Percentiles rank a stretch among this genome's conserved stretches.
Evolutionary conservation across 1,139 yeast genomes (phyloP).

Genomic region (Lodderomyces theae): DNA sequence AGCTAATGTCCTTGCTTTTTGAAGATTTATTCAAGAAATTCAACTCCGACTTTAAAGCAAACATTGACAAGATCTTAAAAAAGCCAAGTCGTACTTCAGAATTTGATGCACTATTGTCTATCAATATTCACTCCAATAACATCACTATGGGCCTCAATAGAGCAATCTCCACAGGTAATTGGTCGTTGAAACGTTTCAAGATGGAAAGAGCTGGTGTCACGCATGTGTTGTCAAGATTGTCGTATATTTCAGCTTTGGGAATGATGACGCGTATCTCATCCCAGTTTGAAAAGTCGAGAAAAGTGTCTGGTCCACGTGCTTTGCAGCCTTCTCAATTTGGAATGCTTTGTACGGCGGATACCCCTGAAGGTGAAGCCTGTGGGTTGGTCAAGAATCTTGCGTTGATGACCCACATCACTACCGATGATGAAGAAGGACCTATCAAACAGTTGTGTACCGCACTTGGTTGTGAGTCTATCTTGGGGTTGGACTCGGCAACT

Average conservation of each 20-base stretch:
- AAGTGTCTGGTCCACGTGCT: conserved; percentile 98
- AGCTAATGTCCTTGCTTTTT: conserved; percentile 86
- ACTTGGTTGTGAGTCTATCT: conserved; percentile 87
- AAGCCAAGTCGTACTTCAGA: conserved; percentile 95
- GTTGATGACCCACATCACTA: conserved; percentile 96
- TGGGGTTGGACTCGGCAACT: conserved; percentile 78
- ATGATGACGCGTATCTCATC: conserved; percentile 99
- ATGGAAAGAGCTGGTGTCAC: conserved; percentile 99
- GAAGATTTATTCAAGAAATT: conserved; percentile 97
- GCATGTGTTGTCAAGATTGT: conserved; percentile 85
- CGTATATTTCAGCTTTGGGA: conserved; percentile 93
- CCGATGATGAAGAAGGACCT: conserved; percentile 96
- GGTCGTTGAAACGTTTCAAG: conserved; percentile 98
- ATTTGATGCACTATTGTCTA: conserved; percentile 86
- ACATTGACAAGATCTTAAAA: conserved; percentile 87
- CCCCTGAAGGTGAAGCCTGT: conserved; percentile 99
- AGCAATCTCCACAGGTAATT: conserved; percentile 97
- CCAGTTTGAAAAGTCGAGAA: conserved; percentile 95
- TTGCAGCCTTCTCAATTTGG: conserved; percentile 98
- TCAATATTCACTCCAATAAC: conserved; percentile 86
- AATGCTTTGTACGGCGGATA: conserved; percentile 97
- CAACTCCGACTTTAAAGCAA: conserved; percentile 89
- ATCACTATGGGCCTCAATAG: conserved; percentile 93
- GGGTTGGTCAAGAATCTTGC: conserved; percentile 96
- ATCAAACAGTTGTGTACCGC: conserved; percentile 71